A percentile compares a stretch with the other conserved stretches of the same genome.
phyloP scores from a whole-genome alignment of 805 yeast species.

The Saccharomycopsis synnaedendra region DNA sequence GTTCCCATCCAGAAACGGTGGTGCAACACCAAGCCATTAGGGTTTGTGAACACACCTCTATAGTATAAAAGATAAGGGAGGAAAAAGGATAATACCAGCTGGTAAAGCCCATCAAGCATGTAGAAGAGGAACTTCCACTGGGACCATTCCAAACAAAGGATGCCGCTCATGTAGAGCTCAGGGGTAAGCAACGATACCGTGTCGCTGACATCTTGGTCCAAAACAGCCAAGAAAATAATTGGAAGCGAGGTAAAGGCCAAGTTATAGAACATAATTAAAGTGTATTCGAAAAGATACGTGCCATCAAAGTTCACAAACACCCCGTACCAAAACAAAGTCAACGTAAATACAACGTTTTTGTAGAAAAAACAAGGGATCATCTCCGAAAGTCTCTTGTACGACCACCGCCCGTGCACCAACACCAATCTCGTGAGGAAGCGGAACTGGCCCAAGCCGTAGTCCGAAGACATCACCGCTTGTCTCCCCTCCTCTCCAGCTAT shows the following conservation, averaged over 20 bases:
- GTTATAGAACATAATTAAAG: conserved; percentile 68
- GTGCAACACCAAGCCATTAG: conserved; percentile 42
- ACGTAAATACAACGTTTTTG: conserved; percentile 63
- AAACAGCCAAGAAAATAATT: conserved; percentile 56
- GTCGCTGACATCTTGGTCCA: conserved; percentile 69
- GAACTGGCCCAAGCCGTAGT: conserved; percentile 76
- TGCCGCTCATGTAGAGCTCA: conserved; percentile 58
- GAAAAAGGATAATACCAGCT: conserved; percentile 57
- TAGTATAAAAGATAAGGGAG: conserved; percentile 51
- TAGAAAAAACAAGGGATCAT: conserved; percentile 73
- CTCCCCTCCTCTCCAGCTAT: conserved; percentile 84
- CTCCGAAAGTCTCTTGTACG: conserved; percentile 61
- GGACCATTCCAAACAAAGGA: conserved; percentile 52
- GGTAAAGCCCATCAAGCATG: conserved; percentile 61
- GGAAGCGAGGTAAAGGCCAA: conserved; percentile 76
- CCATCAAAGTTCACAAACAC: conserved; percentile 62
- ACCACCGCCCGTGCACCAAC: conserved; percentile 79
- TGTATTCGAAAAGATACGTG: conserved; percentile 64
- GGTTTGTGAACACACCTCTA: conserved; percentile 30
- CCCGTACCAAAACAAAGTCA: conserved; percentile 71
- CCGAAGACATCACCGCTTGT: conserved; percentile 81
- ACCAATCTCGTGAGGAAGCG: conserved; percentile 52
- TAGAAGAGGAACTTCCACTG: conserved; percentile 47
- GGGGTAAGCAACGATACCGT: conserved; percentile 57
- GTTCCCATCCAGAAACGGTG: conserved; percentile 68